Base-by-base conservation (phyloP, 2,329 filamentous ascomycete species). In the Macrophomina phaseolina region DNA sequence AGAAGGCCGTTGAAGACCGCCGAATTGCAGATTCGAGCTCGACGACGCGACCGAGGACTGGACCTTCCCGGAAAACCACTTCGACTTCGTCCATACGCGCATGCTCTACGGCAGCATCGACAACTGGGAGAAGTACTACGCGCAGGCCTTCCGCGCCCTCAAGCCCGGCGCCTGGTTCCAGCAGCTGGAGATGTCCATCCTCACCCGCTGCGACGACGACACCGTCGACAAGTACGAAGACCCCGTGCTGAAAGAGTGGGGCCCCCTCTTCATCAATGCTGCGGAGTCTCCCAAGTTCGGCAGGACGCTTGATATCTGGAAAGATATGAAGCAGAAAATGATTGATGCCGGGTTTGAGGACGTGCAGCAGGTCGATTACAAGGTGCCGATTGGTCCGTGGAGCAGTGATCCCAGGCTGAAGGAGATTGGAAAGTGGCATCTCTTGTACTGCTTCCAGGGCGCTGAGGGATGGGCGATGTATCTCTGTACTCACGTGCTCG, bases 271-370 rank as follows among this genome's bases (percentile, higher is more conserved):
- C 1, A 64, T 74, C 67, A 61, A 73, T 11, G 74, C 76, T 1
- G 77, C 74, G 28, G 72, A 73, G 8, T 53, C 49, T 3, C 51
- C 40, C 18, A 69, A 71, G 23, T 74, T 77, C 55, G 78, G 77
- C 1, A 76, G 77, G n/a, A 72, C 75, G 0, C 70, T 79, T 6
- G 72, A 73, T 38, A 74, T 81, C 28, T 80, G 78, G 45, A 38
- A 81, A 45, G 49, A 56, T 12, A 55, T 48, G 40, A 77, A 79
- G 68, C 73, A 78, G 49, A 79, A 81, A 64, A 78, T 88, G 70
- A 74, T 77, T 3, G 82, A 83, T 12, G 84, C 82, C 0, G 87
- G 87, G 0, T 88, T 88, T 68, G 76, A 79, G 52, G 81, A 87
- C 64, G 81, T 89, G 0, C 75, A 75, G 0, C 82, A 86, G 71